Conservation (phyloP, 306 rosid species). For the Prunus padus region DNA sequence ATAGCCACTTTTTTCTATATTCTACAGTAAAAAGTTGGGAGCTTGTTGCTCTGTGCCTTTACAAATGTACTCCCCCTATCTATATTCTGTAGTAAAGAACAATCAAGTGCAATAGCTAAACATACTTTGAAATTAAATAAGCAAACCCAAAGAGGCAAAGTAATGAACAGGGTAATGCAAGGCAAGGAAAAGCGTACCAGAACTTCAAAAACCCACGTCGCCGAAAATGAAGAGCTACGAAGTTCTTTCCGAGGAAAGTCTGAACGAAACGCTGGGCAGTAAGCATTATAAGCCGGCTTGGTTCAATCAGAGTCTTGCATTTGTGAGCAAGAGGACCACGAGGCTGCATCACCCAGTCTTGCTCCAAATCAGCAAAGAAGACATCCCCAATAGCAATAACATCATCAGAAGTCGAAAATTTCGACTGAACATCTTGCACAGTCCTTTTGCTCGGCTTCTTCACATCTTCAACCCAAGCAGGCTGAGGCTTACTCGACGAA, state of each 20-base stretch:
- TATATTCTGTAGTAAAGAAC: neutral
- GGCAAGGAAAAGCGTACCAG: conserved; percentile 49
- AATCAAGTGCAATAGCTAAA: neutral
- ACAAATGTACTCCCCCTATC: neutral
- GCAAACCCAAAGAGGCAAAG: neutral
- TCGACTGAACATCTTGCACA: conserved; percentile 60
- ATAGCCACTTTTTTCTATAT: neutral
- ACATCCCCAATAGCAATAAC: conserved; percentile 94
- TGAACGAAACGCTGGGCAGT: conserved; percentile 97
- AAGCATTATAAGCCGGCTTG: conserved; percentile 66
- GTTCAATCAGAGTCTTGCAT: conserved; percentile 85
- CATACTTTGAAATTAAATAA: neutral
- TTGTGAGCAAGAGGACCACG: conserved; percentile 91
- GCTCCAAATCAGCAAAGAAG: conserved; percentile 77
- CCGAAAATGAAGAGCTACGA: conserved; percentile 81
- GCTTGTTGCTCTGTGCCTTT: neutral
- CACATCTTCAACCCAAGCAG: conserved; percentile 75
- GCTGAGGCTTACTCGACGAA: conserved; percentile 56
- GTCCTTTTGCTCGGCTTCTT: conserved; percentile 63
- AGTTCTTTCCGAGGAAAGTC: conserved; percentile 86
- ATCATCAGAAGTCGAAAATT: conserved; percentile 63
- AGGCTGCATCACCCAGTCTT: conserved; percentile 86
- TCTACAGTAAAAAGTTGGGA: no score
- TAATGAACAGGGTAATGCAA: conserved; percentile 13
- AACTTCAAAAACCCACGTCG: conserved; percentile 94